A percentile compares a stretch with the other conserved stretches of the same genome.
Evolutionary conservation across 495 filamentous ascomycete genomes (phyloP).

Genomic region (Hyaloscypha hepaticicola): DNA sequence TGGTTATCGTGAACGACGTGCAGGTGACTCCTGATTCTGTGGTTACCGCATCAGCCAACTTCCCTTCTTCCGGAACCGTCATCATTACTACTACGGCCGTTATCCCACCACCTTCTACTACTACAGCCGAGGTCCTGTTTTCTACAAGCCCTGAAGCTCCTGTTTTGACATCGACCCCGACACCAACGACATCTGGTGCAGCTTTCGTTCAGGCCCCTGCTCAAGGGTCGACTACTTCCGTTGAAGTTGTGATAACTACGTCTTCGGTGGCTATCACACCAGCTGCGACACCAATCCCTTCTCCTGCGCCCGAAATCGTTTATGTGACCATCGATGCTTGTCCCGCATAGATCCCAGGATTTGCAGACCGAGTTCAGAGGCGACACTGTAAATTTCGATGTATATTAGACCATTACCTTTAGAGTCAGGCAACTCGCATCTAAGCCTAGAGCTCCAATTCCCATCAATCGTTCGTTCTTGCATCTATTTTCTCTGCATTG

Average conservation of each 20-base stretch:
- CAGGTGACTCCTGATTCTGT: conserved; percentile 19
- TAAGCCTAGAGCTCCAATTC: too few species aligned
- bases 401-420: too few species aligned
- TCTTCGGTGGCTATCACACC: background rate
- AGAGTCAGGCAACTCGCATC: too few species aligned
- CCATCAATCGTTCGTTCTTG: too few species aligned
- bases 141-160: background rate
- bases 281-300: background rate
- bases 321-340: conserved; percentile 7
- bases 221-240: background rate
- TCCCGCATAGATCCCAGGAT: background rate
- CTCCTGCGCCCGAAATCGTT: background rate
- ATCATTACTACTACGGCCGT: background rate
- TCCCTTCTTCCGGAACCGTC: conserved; percentile 12
- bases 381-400: background rate
- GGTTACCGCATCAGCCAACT: conserved; percentile 30
- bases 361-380: background rate
- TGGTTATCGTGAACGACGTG: conserved; percentile 31
- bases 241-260: background rate
- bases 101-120: background rate
- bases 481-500: too few species aligned
- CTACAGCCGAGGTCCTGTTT: background rate
- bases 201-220: background rate
- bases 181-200: background rate
- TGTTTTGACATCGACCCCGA: background rate